phyloP scores from a whole-genome alignment of 2,329 filamentous ascomycete genomes.

The Pestalotiopsis sp. region DNA sequence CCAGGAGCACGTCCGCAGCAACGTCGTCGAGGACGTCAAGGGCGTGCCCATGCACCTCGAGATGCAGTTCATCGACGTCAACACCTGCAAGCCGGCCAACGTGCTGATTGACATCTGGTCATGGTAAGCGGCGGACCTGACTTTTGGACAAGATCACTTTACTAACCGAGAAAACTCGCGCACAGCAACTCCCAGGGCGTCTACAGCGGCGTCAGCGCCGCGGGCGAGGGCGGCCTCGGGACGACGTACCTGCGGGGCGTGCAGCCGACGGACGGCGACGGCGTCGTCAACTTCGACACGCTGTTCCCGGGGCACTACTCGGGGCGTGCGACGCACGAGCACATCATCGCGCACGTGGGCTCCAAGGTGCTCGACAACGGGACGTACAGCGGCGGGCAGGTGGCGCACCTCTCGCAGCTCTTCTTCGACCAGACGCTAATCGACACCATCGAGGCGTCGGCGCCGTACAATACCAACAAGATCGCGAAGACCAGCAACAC shows the following conservation, averaged over 20 bases:
- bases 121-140: constrained; percentile 21
- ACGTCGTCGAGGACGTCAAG: constrained; percentile 39
- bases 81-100: constrained; percentile 41
- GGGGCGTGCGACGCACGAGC: constrained; percentile 43
- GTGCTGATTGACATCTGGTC: constrained; percentile 48
- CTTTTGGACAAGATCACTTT: background rate
- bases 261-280: constrained; percentile 46
- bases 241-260: constrained; percentile 51
- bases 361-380: constrained; percentile 35
- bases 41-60: constrained; percentile 46
- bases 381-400: constrained; percentile 39
- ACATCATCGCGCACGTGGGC: constrained; percentile 41
- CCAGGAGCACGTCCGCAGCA: constrained; percentile 42
- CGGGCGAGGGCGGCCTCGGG: constrained; percentile 35
- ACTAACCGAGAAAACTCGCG: background rate
- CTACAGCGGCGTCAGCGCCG: constrained; percentile 38
- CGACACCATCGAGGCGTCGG: constrained; percentile 36
- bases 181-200: constrained; percentile 42
- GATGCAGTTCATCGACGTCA: constrained; percentile 47
- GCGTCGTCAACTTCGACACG: constrained; percentile 51
- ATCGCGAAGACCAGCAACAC: constrained; percentile 31
- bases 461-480: constrained; percentile 40
- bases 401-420: constrained; percentile 45
- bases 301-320: constrained; percentile 47
- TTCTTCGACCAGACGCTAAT: constrained; percentile 43